Percentiles rank a stretch among this genome's conserved stretches.
Conservation (phyloP, 805 yeast genomes). For the Metschnikowia borealis region DNA sequence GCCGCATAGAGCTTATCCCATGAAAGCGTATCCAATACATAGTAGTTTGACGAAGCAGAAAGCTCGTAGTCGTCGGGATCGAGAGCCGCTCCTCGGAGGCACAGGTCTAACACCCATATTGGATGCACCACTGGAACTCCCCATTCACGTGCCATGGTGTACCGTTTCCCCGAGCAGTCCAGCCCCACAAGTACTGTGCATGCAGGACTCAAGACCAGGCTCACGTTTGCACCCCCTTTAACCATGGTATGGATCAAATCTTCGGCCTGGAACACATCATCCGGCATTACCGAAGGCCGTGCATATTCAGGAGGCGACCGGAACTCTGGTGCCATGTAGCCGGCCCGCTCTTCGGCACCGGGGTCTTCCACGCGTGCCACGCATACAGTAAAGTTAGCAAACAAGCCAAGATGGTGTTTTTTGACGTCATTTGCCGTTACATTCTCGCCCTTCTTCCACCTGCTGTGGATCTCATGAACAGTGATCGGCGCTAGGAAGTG, state of each 20-base stretch:
- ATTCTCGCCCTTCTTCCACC: slow-evolving; percentile 53
- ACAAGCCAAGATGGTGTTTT: slow-evolving; percentile 36
- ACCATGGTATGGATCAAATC: slow-evolving; percentile 33
- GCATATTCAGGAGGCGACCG: slow-evolving; percentile 18
- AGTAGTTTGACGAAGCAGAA: slow-evolving; percentile 9
- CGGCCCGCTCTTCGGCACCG: slow-evolving; percentile 8
- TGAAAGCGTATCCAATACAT: slow-evolving; percentile 15
- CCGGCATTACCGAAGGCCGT: slow-evolving; percentile 9
- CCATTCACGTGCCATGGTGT: slow-evolving; percentile 51
- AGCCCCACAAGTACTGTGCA: slow-evolving; percentile 47
- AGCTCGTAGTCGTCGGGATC: slow-evolving; percentile 39
- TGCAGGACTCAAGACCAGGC: slow-evolving; percentile 46
- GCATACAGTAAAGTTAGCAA: slow-evolving; percentile 44
- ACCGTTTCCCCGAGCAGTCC: slow-evolving; percentile 49
- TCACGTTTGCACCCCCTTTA: slow-evolving; percentile 47
- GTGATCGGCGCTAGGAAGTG: slow-evolving; percentile 47
- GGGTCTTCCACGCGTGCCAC: slow-evolving; percentile 35
- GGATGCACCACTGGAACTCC: slow-evolving; percentile 50
- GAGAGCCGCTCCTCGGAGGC: slow-evolving; percentile 42
- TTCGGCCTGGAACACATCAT: slow-evolving; percentile 21
- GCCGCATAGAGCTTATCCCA: slow-evolving; percentile 30
- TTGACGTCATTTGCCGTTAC: slow-evolving; percentile 22
- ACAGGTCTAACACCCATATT: slow-evolving; percentile 45
- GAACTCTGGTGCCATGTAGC: slow-evolving; percentile 21
- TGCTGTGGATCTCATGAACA: slow-evolving; percentile 41